Base-by-base conservation (phyloP, 2,329 filamentous ascomycete genomes). In the Myriosclerotinia scirpicola region DNA sequence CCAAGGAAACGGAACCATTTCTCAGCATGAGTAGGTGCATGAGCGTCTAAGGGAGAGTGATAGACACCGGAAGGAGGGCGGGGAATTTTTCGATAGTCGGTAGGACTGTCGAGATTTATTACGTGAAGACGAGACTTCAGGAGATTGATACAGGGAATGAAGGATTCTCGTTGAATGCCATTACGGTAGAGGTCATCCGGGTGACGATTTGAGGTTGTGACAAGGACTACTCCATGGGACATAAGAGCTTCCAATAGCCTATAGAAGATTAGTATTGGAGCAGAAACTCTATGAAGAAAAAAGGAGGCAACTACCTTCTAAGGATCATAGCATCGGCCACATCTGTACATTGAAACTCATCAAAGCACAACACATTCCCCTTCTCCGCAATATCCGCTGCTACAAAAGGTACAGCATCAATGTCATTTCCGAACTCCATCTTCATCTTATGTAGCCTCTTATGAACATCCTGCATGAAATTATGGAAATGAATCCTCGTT, bases 391-490 rank as follows among this genome's bases (percentile, higher is more conserved):
- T 95, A 75, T 95, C 90, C n/a, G 94, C 95, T 2, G 94, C 94
- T 22, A 98, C 90, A 76, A 96, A 95, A 0, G 94, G 94, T 54
- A 98, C 86, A 0, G 87, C 92, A 78, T 99, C 95, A 50, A 97
- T 85, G 72, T 97, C 93, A 76, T 88, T 93, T 40, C 95, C 95
- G 77, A 96, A 87, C 73, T 88, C 81, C 85, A 95, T 90, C 81
- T 97, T 97, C 79, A 96, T 89, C 76, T 87, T 87, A 81, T 98
- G 95, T 74, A 98, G 81, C 68, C 94, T 85, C 78, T 90, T 92
- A 80, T 99, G 95, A 59, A 98, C 90, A 78, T 96, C 91, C 78
- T 98, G 95, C 95, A 99, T 99, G 82, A 99, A 99, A 78, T 97
- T 97, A 82, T 98, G 93, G 79, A 99, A 99, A 81, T 99, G 95